Conservation (phyloP, 2,329 filamentous ascomycete genomes). For the Dryadomyces sulphureus region DNA sequence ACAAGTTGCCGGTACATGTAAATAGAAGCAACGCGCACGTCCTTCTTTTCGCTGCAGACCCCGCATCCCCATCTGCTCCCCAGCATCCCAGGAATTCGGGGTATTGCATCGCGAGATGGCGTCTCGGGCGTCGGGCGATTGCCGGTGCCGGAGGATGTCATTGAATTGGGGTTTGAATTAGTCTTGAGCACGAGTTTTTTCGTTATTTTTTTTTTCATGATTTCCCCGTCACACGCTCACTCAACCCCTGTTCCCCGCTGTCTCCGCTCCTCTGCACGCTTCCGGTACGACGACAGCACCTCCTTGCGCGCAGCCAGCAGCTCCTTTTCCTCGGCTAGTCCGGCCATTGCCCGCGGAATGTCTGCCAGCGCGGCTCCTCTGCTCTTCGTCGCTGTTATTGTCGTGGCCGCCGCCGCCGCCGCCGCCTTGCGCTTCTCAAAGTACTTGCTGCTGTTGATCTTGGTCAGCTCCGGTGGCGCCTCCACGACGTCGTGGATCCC, state of each 20-base stretch:
- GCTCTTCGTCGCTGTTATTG: too few species aligned
- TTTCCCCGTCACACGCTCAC: neutral
- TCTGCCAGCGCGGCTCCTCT: constrained; percentile 34
- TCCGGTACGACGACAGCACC: constrained; percentile 61
- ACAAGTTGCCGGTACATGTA: too few species aligned
- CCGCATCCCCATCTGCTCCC: too few species aligned
- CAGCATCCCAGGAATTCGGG: too few species aligned
- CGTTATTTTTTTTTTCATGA: neutral
- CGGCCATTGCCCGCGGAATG: constrained; percentile 54
- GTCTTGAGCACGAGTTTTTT: too few species aligned
- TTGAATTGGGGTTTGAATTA: neutral
- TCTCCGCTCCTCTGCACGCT: constrained; percentile 47
- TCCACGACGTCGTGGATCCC: constrained; percentile 45
- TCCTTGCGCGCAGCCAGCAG: constrained; percentile 51
- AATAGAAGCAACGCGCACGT: too few species aligned
- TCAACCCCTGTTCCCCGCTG: neutral
- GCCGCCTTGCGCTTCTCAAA: constrained; percentile 15
- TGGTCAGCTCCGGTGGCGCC: constrained; percentile 61
- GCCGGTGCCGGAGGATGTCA: neutral
- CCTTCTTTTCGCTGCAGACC: too few species aligned
- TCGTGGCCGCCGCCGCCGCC: neutral
- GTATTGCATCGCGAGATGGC: neutral
- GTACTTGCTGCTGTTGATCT: constrained; percentile 48
- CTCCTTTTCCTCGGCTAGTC: constrained; percentile 58
- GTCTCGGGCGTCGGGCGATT: neutral